phyloP scores from a whole-genome alignment of 148 eudicot genomes.

The Agrostemma githago region DNA sequence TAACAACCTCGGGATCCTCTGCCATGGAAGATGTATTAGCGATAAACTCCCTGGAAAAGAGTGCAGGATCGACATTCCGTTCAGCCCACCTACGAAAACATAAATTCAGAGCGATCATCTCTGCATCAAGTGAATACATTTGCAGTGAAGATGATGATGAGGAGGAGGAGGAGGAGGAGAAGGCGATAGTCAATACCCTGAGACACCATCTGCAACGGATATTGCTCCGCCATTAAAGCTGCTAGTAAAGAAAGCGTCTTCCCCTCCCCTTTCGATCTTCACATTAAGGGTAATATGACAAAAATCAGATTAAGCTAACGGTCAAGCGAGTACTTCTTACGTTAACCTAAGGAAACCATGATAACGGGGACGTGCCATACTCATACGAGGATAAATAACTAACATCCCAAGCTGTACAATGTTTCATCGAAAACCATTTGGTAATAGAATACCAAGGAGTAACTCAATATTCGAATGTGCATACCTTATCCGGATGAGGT shows the following conservation, averaged over 20 bases:
- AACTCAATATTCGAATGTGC: not conserved
- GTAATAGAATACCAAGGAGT: not conserved
- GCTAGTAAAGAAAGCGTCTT: conserved; percentile 89
- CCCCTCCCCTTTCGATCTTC: conserved; percentile 93
- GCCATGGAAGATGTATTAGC: conserved; percentile 59
- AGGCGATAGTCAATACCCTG: conserved; percentile 51
- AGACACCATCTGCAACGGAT: conserved; percentile 97
- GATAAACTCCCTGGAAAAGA: conserved; percentile 71
- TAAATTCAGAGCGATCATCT: not conserved
- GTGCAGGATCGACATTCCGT: conserved; percentile 72
- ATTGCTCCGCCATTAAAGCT: conserved; percentile 61
- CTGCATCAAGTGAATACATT: not conserved
- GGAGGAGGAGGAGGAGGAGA: no score
- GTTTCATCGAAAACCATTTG: not conserved
- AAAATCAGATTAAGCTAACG: not conserved
- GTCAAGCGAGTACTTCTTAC: no score
- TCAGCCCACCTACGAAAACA: conserved; percentile 71
- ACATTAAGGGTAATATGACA: not conserved
- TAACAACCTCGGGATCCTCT: conserved; percentile 59
- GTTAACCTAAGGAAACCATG: no score
- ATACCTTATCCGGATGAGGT: conserved; percentile 94
- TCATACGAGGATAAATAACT: not conserved
- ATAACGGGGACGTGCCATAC: not conserved
- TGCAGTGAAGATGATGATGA: not conserved
- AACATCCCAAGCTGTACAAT: not conserved